Evolutionary conservation across 1,139 yeast genomes (phyloP), one percentile per base, ranked within the genome.

Genomic region (Arxiozyma slooffiae): DNA sequence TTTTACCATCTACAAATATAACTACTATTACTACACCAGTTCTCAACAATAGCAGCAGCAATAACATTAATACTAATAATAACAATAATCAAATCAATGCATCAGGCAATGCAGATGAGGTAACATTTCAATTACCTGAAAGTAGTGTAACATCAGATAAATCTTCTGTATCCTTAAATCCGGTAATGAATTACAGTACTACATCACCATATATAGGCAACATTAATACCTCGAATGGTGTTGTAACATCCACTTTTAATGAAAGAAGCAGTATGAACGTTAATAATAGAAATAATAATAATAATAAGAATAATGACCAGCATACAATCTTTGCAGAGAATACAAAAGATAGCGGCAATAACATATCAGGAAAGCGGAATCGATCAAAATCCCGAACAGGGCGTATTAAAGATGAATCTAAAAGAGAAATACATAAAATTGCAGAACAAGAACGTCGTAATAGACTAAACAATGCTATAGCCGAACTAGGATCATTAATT

Each of bases 371-470:
- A n/a, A 44, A 22, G 20, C 38, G 42, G 17, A 9, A 43, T 41
- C 43, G 38, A 22, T 50, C 52, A n/a, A 41, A 45, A 24, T 48
- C 53, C 9, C 41, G 40, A 14, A 17, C n/a, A 11, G 38, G 51
- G 1, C 45, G 41, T 30, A 46, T 43, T 34, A 51, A 52, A 34
- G 55, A 50, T 46, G 57, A 57, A 16, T 53, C 65, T 57, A 82
- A 84, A 64, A 82, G 82, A 59, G 85, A 92, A 5, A 82, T 86
- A 24, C 98, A 92, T 68, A 90, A 92, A 64, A 75, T 87, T 26
- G 97, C 98, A 0, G 98, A 92, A 68, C 97, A 92, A 68, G 97
- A 96, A 11, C 75, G 98, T 53, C 78, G 98, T 60, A 89, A 90
- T 66, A 74, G 98, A 57, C 84, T 92, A 83, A 92, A 92, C 67